Percentiles rank a stretch among this genome's conserved stretches.
These are phyloP conservation scores for Xylariaceae sp. DNA, from an alignment of 2,329 filamentous ascomycete species.

Conservation along the genomic window DNA sequence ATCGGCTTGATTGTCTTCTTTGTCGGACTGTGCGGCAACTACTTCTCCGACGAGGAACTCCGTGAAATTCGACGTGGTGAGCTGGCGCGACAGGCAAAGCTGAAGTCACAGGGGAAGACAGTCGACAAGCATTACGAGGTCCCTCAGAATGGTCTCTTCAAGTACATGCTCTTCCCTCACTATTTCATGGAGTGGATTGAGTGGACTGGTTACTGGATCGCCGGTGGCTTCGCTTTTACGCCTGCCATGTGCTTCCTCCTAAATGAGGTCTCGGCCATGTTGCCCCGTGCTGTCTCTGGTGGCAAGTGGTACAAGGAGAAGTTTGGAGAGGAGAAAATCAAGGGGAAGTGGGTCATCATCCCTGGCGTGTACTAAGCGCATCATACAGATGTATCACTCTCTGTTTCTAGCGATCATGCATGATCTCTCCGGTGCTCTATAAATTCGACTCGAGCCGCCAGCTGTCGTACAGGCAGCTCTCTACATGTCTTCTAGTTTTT, in stretches of 20 bases:
- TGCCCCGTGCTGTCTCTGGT: slow-evolving; percentile 78
- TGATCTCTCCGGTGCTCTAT: too few species aligned
- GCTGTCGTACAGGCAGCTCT: too few species aligned
- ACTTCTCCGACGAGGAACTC: slow-evolving; percentile 85
- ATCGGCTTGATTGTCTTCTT: slow-evolving; percentile 73
- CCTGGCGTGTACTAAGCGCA: slow-evolving; percentile 34
- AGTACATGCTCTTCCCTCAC: slow-evolving; percentile 81
- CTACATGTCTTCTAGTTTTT: too few species aligned
- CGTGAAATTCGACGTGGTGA: slow-evolving; percentile 78
- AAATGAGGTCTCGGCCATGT: slow-evolving; percentile 87
- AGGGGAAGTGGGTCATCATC: slow-evolving; percentile 67
- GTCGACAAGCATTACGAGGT: slow-evolving; percentile 84
- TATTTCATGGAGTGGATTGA: slow-evolving; percentile 97
- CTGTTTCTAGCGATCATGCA: too few species aligned
- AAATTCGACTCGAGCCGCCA: too few species aligned
- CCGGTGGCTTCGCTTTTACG: slow-evolving; percentile 61
- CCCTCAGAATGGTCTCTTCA: slow-evolving; percentile 78
- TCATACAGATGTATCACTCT: neutral
- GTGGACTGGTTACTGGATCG: slow-evolving; percentile 85
- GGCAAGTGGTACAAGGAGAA: slow-evolving; percentile 80
- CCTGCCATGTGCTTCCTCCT: slow-evolving; percentile 79
- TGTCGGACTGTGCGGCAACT: slow-evolving; percentile 72
- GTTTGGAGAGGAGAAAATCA: slow-evolving; percentile 82
- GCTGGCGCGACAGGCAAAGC: slow-evolving; percentile 51
- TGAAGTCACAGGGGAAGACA: slow-evolving; percentile 37